Evolutionary conservation across 257 asterid species (phyloP), one percentile per base, ranked within the genome.

Genomic region (Cordia subcordata): DNA sequence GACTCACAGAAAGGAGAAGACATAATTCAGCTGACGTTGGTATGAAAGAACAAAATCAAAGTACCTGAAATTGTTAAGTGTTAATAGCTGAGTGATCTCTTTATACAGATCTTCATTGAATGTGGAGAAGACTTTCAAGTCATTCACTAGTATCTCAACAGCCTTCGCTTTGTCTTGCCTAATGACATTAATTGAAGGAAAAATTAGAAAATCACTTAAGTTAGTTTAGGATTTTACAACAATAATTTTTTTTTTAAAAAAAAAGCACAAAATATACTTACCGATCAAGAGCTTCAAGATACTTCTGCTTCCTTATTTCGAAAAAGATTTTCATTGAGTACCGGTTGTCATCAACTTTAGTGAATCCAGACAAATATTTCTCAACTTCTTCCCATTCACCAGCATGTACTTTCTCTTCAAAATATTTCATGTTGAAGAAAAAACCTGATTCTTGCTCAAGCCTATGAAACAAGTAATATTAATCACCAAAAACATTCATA

Each of bases 341-440:
- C 75, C 96, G 74, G 67, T 91, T 91, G 64, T 91, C 98, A 57
- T 91, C 98, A 38, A 91, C 96, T 78, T 91, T 91, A 32, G 96
- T 88, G 77, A 85, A 91, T 58, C 98, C 96, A 17, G 98, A 88
- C 60, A 91, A 77, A 77, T 91, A 91, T 65, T 91, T 91, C 90
- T 91, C 98, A 58, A 91, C 96, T 60, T 91, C 98, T 0, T 91
- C 95, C 98, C 96, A 91, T 66, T 91, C 94, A 66, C 98, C 98
- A 12, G 95, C 95, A 64, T 85, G 94, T 15, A 91, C 95, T 72
- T 84, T 91, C 87, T 91, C 98, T 79, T 91, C 98, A 49, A 91
- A 91, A 72, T 91, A 84, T 70, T 88, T 91, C 98, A 91, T 83
- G 77, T 91, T 91, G 77, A 91, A 88, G 88, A 70, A 91, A 75